Evolutionary conservation across 164 flowering plant genomes (phyloP), one percentile per base, ranked within the genome.

Genomic region (Vitis cinerea): DNA sequence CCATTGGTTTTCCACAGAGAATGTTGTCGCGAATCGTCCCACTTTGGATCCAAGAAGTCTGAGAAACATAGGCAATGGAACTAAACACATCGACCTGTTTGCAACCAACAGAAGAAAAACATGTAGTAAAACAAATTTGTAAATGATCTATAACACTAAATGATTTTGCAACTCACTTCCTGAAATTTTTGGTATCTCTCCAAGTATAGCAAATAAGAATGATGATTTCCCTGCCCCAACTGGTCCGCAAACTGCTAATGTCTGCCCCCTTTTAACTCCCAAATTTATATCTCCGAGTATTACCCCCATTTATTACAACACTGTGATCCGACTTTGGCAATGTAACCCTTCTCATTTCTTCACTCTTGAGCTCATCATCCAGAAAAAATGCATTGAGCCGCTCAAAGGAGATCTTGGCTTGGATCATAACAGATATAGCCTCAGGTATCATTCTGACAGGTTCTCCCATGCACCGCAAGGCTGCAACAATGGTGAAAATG

Each of bases 161-260:
- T 7, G 16, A 0, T 4, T 67, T 23, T 58, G 23, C 12, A 30
- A 82, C 97, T 88, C 52, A 93, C 72, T 80, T 83, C 98, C 99
- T 57, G 90, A 80, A 12, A 79, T 37, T 71, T 83, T 88, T 0
- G 91, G 90, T 51, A 92, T 86, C 75, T 92, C 99, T n/a, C 94
- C 96, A 9, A 94, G 94, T 56, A 94, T 72, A 3, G 97, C 91
- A 77, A 66, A 71, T 17, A 94, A 57, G 0, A 94, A 80, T 8
- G 97, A 88, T 30, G 99, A 94, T 72, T 94, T 94, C 47, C 99
- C 97, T 3, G 94, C 80, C 16, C 99, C 99, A 74, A 94, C 99
- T 4, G 90, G 85, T 3, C 99, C 99, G 65, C 97, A 90, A 44
- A 94, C 75, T n/a, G 99, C 97, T 66, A 90, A 47, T 72, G 86